Percentiles rank a stretch among this genome's conserved stretches.
These are phyloP conservation scores for Wickerhamomyces kurtzmanii DNA, from an alignment of 805 yeast species.

Conservation along the genomic window DNA sequence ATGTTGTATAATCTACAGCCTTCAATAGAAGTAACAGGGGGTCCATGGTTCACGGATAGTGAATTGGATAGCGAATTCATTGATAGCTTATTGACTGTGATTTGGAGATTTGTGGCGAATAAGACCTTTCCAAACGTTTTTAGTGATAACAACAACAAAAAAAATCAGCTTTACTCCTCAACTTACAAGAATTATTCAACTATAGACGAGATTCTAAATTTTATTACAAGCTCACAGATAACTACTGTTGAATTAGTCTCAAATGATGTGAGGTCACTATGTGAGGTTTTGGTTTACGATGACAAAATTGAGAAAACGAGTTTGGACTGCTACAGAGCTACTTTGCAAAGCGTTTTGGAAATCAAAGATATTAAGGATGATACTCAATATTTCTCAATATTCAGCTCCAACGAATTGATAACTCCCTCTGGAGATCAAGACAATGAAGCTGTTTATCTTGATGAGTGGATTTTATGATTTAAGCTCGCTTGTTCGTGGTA, in stretches of 20 bases:
- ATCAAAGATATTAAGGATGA: conserved; percentile 29
- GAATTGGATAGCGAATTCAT: conserved; percentile 93
- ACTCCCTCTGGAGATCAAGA: conserved; percentile 25
- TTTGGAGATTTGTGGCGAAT: conserved; percentile 79
- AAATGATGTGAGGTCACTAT: conserved; percentile 67
- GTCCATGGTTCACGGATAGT: conserved; percentile 97
- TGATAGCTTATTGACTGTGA: conserved; percentile 69
- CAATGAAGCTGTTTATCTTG: conserved; percentile 35
- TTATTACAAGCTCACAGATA: conserved; percentile 62
- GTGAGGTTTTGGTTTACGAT: conserved; percentile 83
- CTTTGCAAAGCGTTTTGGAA: conserved; percentile 74
- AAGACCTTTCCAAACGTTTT: conserved; percentile 71
- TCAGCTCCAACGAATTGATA: conserved; percentile 29
- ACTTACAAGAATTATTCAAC: conserved; percentile 57
- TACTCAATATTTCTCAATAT: conserved; percentile 27
- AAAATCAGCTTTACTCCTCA: conserved; percentile 37
- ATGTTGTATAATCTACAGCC: conserved; percentile 94
- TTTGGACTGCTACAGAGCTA: conserved; percentile 62
- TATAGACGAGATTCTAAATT: conserved; percentile 64
- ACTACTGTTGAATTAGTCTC: conserved; percentile 73
- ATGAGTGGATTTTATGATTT: conserved; percentile 30
- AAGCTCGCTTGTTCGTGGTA: no score
- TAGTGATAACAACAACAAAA: conserved; percentile 18
- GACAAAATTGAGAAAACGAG: conserved; percentile 67
- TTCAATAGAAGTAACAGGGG: conserved; percentile 93